Evolutionary conservation across 2,329 filamentous ascomycete species (phyloP).

Genomic region (Metarhizium robertsii): DNA sequence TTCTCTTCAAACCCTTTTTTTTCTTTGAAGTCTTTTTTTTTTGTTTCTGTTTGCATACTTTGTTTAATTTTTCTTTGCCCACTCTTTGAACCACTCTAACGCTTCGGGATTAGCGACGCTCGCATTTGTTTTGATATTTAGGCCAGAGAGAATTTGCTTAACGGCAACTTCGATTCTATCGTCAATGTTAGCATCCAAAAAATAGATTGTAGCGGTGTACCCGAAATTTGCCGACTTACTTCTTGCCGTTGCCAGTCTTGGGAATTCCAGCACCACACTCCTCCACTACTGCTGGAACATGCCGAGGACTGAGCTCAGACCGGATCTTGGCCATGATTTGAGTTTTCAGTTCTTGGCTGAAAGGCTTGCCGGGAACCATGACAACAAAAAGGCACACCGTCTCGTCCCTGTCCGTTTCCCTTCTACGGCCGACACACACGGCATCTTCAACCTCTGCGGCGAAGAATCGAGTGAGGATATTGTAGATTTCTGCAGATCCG

Average conservation of each 20-base stretch:
- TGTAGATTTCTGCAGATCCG: slow-evolving; percentile 92
- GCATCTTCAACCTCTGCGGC: slow-evolving; percentile 71
- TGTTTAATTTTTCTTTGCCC: slow-evolving; percentile 48
- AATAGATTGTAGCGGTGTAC: neutral
- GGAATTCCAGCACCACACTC: slow-evolving; percentile 75
- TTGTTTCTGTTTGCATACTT: neutral
- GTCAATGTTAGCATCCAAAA: slow-evolving; percentile 8
- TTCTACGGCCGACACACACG: slow-evolving; percentile 73
- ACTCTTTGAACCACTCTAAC: slow-evolving; percentile 77
- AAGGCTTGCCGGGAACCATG: slow-evolving; percentile 49
- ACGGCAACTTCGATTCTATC: slow-evolving; percentile 81
- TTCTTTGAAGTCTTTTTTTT: neutral
- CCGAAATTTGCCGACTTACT: slow-evolving; percentile 44
- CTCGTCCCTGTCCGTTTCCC: slow-evolving; percentile 66
- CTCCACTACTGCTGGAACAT: slow-evolving; percentile 78
- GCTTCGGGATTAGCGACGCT: slow-evolving; percentile 90
- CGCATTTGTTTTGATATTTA: slow-evolving; percentile 79
- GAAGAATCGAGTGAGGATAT: slow-evolving; percentile 80
- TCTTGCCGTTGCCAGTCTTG: slow-evolving; percentile 91
- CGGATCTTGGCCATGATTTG: slow-evolving; percentile 61
- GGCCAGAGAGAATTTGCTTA: slow-evolving; percentile 87
- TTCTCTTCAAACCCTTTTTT: no score
- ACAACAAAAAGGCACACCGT: slow-evolving; percentile 84
- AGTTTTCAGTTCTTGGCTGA: slow-evolving; percentile 50
- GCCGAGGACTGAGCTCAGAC: slow-evolving; percentile 73